phyloP scores from a whole-genome alignment of 495 filamentous ascomycete species.

The Oleoguttula mirabilis region DNA sequence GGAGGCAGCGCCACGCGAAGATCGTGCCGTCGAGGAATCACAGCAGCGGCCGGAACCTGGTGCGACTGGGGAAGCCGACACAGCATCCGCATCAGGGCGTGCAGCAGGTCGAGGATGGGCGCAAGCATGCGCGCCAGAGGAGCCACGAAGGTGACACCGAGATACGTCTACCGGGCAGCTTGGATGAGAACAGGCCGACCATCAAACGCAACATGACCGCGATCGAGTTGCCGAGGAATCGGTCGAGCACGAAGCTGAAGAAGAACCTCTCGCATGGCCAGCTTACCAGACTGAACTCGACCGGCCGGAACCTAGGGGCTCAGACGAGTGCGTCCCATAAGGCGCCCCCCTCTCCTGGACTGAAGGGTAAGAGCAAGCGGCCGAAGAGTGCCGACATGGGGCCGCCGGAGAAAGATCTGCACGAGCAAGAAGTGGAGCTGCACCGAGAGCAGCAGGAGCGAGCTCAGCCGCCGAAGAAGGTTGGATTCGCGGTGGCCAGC shows the following conservation, averaged over 20 bases:
- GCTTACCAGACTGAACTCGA: constrained; percentile 16
- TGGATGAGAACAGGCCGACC: constrained; percentile 10
- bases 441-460: constrained; percentile 3
- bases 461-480: constrained; percentile 19
- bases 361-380: constrained; percentile 13
- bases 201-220: constrained; percentile 17
- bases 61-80: constrained; percentile 9
- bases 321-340: background rate
- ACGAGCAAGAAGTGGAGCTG: constrained; percentile 21
- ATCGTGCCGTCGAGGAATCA: constrained; percentile 17
- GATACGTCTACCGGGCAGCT: constrained; percentile 15
- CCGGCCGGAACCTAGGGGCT: constrained; percentile 4
- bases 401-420: constrained; percentile 14
- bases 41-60: constrained; percentile 18
- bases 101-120: constrained; percentile 4
- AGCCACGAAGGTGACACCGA: constrained; percentile 18
- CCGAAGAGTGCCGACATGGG: constrained; percentile 13
- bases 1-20: constrained; percentile 9
- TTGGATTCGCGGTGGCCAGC: constrained; percentile 26
- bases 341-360: background rate
- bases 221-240: constrained; percentile 15
- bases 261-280: constrained; percentile 31
- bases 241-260: constrained; percentile 22
- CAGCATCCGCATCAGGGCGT: background rate
- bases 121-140: background rate